A percentile compares a stretch with the other conserved stretches of the same genome.
Evolutionary conservation across 805 yeast genomes (phyloP).

Genomic region (Sugiyamaella americana): DNA sequence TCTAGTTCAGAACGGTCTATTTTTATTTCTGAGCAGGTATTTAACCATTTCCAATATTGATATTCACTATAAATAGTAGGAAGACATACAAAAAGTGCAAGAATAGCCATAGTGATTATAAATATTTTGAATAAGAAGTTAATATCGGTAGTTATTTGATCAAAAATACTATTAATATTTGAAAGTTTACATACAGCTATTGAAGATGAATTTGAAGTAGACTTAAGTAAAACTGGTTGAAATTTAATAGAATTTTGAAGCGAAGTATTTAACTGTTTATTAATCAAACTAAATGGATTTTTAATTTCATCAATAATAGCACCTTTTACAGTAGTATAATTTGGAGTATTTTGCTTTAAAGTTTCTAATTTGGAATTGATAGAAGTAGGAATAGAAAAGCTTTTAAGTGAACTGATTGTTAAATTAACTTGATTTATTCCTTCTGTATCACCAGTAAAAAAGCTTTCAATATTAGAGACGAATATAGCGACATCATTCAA

Average conservation of each 20-base stretch:
- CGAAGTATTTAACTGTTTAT: slow-evolving; percentile 31
- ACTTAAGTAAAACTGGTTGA: neutral
- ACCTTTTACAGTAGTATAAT: slow-evolving; percentile 57
- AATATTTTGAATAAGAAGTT: slow-evolving; percentile 36
- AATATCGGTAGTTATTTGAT: slow-evolving; percentile 28
- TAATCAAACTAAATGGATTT: slow-evolving; percentile 52
- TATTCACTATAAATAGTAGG: slow-evolving; percentile 43
- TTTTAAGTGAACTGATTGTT: slow-evolving; percentile 48
- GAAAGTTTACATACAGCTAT: neutral
- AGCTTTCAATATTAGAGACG: slow-evolving; percentile 46
- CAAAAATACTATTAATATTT: neutral
- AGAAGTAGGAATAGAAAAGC: slow-evolving; percentile 58
- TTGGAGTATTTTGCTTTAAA: slow-evolving; percentile 52
- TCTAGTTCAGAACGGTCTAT: slow-evolving; percentile 15
- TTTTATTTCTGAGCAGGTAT: slow-evolving; percentile 28
- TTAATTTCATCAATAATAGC: slow-evolving; percentile 49
- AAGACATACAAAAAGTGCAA: slow-evolving; percentile 38
- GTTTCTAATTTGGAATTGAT: slow-evolving; percentile 52
- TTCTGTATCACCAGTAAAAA: slow-evolving; percentile 44
- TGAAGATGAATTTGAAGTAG: neutral
- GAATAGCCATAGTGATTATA: slow-evolving; percentile 35
- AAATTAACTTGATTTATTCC: slow-evolving; percentile 48
- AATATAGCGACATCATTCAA: slow-evolving; percentile 52
- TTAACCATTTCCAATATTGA: slow-evolving; percentile 43
- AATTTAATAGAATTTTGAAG: neutral